These are phyloP conservation scores for Wickerhamomyces xylosicus DNA, from an alignment of 805 yeast species.

Conservation along the genomic window DNA sequence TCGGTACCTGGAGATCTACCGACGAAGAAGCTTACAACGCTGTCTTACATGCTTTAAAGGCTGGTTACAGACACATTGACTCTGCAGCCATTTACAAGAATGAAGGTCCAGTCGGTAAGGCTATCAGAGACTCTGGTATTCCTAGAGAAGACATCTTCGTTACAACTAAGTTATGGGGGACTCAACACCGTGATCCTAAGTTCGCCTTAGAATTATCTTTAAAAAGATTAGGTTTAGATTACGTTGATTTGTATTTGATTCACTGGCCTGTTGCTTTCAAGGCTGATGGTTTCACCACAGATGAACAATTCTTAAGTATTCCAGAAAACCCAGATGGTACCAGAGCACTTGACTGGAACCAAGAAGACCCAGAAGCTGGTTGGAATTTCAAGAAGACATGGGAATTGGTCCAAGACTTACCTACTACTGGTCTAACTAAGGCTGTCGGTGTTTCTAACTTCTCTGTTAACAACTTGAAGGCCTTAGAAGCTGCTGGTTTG, in stretches of 20 bases:
- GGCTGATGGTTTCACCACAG: constrained; percentile 24
- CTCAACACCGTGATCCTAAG: constrained; percentile 32
- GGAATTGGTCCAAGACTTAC: constrained; percentile 13
- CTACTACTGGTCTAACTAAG: constrained; percentile 8
- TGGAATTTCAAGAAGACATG: constrained; percentile 28
- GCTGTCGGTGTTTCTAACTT: constrained; percentile 18
- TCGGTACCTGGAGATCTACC: constrained; percentile 38
- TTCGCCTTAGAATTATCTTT: constrained; percentile 49
- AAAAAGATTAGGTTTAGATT: constrained; percentile 55
- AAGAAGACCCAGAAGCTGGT: neutral
- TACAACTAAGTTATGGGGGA: constrained; percentile 62
- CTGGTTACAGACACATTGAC: constrained; percentile 57
- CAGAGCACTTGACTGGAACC: constrained; percentile 42
- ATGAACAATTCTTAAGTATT: constrained; percentile 5
- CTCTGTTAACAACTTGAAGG: constrained; percentile 12
- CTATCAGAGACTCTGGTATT: constrained; percentile 42
- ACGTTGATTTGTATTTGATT: constrained; percentile 67
- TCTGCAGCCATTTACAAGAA: constrained; percentile 47
- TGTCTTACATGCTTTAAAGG: constrained; percentile 9
- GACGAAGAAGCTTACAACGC: constrained; percentile 18
- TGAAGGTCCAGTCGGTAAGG: constrained; percentile 45
- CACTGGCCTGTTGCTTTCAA: constrained; percentile 72
- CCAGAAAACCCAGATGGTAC: constrained; percentile 27
- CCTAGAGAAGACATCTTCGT: constrained; percentile 57
- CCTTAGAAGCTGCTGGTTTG: constrained; percentile 6